Base-by-base conservation (phyloP, 129 eudicot species). In the Oenanthe sinensis region DNA sequence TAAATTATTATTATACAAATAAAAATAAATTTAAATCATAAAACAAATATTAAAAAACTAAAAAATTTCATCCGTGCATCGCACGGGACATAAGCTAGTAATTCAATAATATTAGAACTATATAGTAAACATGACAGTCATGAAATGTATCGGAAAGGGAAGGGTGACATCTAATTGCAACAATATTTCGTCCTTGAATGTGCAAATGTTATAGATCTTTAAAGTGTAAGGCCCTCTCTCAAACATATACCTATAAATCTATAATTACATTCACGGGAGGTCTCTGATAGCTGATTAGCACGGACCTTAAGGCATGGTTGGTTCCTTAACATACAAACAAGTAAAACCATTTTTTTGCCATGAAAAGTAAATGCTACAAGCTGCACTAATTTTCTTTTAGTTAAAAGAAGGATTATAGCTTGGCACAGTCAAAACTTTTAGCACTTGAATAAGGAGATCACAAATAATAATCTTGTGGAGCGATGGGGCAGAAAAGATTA, bases 401-500 rank as follows among this genome's bases (percentile, higher is more conserved):
- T 40, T 42, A 19, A 71, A 44, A 52, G 45, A 13, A 78, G 42
- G 20, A 58, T 39, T 47, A 58, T 14, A 78, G 68, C 63, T 26
- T 26, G 46, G 30, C 36, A 54, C 14, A 79, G n/a, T 40, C 33
- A 46, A 80, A 43, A 75, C 12, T 10, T n/a, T 17, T 42, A 44
- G 52, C 33, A 52, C 12, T 75, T 69, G 10, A 46, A 11, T 72
- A 72, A 11, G 76, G 75, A 76, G 42, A 82, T 49, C 58, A 43
- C 19, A 43, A 36, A 33, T 22, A 19, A 42, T 36, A 77, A 42
- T 40, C 42, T 36, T 69, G 39, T 30, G 15, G 2, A 19, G 81
- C 9, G 3, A 54, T 40, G 20, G 24, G 50, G 74, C 72, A 75
- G 42, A 74, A 8, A 73, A 45, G 42, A 46, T 46, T 74, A 74